Conservation (phyloP, 306 rosid genomes). For the Prunus armeniaca region DNA sequence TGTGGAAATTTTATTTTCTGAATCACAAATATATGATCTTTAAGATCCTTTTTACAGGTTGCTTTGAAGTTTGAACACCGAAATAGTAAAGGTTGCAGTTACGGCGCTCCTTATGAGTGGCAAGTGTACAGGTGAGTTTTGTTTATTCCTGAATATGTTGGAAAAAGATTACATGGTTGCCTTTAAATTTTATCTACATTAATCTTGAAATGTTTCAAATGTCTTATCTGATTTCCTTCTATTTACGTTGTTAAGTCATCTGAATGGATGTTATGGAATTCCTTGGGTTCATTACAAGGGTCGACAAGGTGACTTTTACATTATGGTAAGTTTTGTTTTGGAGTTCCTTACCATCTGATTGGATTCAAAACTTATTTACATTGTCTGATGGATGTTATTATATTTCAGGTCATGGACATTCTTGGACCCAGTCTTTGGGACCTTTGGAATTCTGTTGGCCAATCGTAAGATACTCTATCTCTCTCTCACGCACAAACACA, state of each 20-base stretch:
- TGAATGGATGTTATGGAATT: conserved; percentile 89
- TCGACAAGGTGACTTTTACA: conserved; percentile 92
- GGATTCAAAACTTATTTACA: conserved; percentile 12
- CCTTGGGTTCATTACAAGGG: conserved; percentile 95
- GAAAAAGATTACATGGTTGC: neutral
- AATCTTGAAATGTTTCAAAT: conserved; percentile 1
- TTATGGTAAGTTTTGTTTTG: conserved; percentile 66
- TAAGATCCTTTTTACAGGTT: conserved; percentile 48
- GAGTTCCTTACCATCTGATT: conserved; percentile 12
- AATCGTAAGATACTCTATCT: conserved; percentile 54
- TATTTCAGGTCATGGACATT: conserved; percentile 89
- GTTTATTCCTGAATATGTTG: neutral
- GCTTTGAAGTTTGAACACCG: conserved; percentile 91
- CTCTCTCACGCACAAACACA: neutral
- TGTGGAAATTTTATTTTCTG: conserved; percentile 9
- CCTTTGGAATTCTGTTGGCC: conserved; percentile 84
- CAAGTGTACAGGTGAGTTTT: conserved; percentile 76
- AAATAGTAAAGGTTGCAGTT: conserved; percentile 93
- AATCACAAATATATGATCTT: conserved; percentile 14
- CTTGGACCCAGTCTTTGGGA: conserved; percentile 98
- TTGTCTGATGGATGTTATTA: conserved; percentile 30
- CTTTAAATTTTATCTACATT: neutral
- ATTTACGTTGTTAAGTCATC: conserved; percentile 41
- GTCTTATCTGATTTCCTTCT: conserved; percentile 19
- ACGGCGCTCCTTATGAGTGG: conserved; percentile 97